These are phyloP conservation scores for Zygosaccharomyces siamensis DNA, from an alignment of 805 yeast species.

Conservation along the genomic window DNA sequence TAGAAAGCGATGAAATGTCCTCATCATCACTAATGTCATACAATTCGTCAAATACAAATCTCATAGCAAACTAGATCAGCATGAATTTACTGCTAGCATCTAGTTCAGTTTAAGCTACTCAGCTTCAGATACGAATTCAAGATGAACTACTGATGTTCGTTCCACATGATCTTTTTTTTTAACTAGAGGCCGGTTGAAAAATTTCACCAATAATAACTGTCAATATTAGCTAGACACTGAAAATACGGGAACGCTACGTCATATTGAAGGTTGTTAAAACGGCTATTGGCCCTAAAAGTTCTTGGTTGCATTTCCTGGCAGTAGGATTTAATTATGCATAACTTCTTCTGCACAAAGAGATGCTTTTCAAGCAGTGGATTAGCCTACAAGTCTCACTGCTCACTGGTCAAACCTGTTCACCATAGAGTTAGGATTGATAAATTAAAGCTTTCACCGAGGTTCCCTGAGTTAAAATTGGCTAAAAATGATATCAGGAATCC, in stretches of 20 bases:
- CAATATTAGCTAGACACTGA: neutral
- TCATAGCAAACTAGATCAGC: slow-evolving; percentile 8
- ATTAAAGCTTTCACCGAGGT: slow-evolving; percentile 66
- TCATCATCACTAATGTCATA: slow-evolving; percentile 11
- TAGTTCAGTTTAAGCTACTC: neutral
- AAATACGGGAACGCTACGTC: neutral
- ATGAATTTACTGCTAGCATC: neutral
- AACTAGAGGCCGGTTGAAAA: neutral
- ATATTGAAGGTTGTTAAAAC: neutral
- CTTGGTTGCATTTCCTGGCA: neutral
- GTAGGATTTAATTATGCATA: slow-evolving; percentile 8
- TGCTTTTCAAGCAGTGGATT: slow-evolving; percentile 32
- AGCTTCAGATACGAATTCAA: neutral
- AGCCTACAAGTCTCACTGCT: slow-evolving; percentile 49
- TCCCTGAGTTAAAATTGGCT: slow-evolving; percentile 59
- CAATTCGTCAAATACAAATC: slow-evolving; percentile 19
- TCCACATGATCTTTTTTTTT: neutral
- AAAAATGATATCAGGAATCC: slow-evolving; percentile 77
- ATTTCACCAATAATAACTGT: neutral
- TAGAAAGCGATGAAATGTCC: slow-evolving; percentile 11
- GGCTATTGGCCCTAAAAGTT: neutral
- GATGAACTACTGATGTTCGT: neutral
- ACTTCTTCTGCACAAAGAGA: slow-evolving; percentile 11
- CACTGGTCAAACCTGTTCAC: slow-evolving; percentile 86
- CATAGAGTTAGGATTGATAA: slow-evolving; percentile 78